Conservation (phyloP, 2,329 filamentous ascomycete species). For the Ophiostoma fasciatum region DNA sequence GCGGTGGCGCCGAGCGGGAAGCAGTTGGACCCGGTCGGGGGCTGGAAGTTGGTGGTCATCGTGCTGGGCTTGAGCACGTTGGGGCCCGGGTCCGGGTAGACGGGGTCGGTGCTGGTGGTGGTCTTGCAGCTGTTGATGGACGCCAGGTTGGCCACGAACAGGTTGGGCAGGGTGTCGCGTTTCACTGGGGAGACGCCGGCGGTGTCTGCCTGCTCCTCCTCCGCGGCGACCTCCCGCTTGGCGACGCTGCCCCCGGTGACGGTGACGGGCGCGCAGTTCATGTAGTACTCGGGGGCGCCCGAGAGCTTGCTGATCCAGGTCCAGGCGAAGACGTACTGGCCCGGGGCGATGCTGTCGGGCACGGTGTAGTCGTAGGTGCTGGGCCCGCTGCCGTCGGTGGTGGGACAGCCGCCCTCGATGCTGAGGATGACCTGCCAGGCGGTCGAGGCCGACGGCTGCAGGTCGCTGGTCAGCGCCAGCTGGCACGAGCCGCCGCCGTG, state of each 20-base stretch:
- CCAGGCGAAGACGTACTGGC: constrained; percentile 42
- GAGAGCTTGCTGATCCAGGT: constrained; percentile 42
- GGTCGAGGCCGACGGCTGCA: constrained; percentile 12
- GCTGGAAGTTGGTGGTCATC: constrained; percentile 10
- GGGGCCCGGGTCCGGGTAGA: constrained; percentile 15
- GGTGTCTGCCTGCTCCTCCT: constrained; percentile 17
- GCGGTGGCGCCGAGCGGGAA: constrained; percentile 8
- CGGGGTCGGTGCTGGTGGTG: constrained; percentile 11
- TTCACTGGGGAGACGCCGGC: constrained; percentile 2
- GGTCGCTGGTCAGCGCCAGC: constrained; percentile 15
- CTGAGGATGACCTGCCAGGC: constrained; percentile 18
- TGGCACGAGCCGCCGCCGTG: constrained; percentile 19
- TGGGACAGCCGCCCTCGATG: constrained; percentile 19
- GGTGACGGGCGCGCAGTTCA: constrained; percentile 48
- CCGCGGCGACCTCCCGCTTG: constrained; percentile 13
- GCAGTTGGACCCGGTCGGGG: constrained; percentile 9
- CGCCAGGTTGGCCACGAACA: constrained; percentile 41
- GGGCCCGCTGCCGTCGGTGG: constrained; percentile 12
- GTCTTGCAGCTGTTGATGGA: constrained; percentile 18
- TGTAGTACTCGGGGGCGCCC: constrained; percentile 52
- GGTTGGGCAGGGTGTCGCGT: constrained; percentile 34
- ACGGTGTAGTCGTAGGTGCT: constrained; percentile 16
- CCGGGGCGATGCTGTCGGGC: constrained; percentile 14
- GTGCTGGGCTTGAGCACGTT: constrained; percentile 13
- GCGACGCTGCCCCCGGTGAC: constrained; percentile 22